Percentiles rank a stretch among this genome's conserved stretches.
These are phyloP conservation scores for Priceomyces haplophilus DNA, from an alignment of 805 yeast genomes.

Conservation along the genomic window DNA sequence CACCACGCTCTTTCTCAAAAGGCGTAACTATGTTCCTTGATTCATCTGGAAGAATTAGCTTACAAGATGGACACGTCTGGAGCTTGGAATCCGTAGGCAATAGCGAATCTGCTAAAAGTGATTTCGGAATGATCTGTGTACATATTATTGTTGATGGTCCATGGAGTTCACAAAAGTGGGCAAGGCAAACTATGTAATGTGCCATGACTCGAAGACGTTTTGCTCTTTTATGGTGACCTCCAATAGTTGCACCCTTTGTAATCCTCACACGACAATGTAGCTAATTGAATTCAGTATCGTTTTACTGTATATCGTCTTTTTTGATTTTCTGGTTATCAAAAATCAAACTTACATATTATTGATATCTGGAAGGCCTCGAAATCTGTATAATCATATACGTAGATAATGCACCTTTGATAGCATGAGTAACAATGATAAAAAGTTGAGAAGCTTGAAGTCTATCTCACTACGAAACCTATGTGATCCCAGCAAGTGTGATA, in stretches of 20 bases:
- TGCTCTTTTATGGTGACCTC: background rate
- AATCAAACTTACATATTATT: background rate
- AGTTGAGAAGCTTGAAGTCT: slow-evolving; percentile 12
- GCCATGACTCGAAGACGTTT: slow-evolving; percentile 17
- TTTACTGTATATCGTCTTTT: background rate
- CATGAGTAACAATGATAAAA: slow-evolving; percentile 9
- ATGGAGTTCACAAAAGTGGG: slow-evolving; percentile 77
- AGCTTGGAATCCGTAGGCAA: slow-evolving; percentile 41
- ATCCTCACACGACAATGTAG: background rate
- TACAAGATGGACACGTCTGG: slow-evolving; percentile 60
- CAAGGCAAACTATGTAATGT: slow-evolving; percentile 50
- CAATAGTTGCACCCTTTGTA: background rate
- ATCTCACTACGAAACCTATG: slow-evolving; percentile 16
- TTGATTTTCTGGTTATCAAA: background rate
- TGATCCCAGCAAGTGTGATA: slow-evolving; percentile 1
- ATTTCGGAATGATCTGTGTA: slow-evolving; percentile 43
- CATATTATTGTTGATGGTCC: slow-evolving; percentile 69
- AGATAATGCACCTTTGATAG: background rate
- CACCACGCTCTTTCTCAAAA: slow-evolving; percentile 8
- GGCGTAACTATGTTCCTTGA: slow-evolving; percentile 16
- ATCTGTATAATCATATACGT: background rate
- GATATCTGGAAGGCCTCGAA: too few species aligned
- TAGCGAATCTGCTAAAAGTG: slow-evolving; percentile 20
- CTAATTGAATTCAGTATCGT: background rate
- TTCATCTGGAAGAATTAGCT: slow-evolving; percentile 47